phyloP scores from a whole-genome alignment of 768 basidiomycete genomes.

The Coprinellus micaceus region DNA sequence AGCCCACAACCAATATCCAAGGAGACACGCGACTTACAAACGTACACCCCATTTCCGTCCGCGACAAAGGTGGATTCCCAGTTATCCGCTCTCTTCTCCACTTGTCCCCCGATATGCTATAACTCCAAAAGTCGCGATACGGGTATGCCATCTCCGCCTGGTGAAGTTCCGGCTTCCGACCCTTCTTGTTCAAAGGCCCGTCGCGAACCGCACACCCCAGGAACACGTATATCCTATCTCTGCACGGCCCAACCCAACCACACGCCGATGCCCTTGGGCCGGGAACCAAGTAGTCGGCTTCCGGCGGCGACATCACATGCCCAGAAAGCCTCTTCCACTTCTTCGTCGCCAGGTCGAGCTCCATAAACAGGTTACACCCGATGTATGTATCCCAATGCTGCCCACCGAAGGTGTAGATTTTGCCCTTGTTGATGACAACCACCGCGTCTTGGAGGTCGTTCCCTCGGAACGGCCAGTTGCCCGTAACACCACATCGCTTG shows the following conservation, averaged over 20 bases:
- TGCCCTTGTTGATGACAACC: conserved; percentile 25
- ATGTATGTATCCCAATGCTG: conserved; percentile 22
- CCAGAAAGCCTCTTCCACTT: conserved; percentile 30
- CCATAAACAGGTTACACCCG: conserved; percentile 37
- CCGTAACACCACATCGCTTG: conserved; percentile 15
- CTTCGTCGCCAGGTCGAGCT: conserved; percentile 30
- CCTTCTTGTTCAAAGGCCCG: conserved; percentile 21
- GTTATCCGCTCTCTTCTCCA: conserved; percentile 31
- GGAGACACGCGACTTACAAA: conserved; percentile 23
- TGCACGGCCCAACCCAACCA: conserved; percentile 30
- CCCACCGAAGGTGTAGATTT: conserved; percentile 39
- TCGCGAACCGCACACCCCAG: conserved; percentile 33
- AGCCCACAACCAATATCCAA: no score
- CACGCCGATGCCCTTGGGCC: conserved; percentile 31
- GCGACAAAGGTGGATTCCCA: conserved; percentile 31
- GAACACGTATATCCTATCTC: conserved; percentile 29
- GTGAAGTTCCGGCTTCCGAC: conserved; percentile 19
- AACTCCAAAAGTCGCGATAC: conserved; percentile 36
- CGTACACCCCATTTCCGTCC: conserved; percentile 30
- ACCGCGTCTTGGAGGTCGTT: conserved; percentile 13
- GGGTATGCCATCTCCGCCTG: conserved; percentile 15
- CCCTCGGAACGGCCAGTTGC: conserved; percentile 23
- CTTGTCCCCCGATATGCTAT: conserved; percentile 23
- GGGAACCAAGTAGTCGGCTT: conserved; percentile 23
- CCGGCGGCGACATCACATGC: conserved; percentile 13